Base-by-base conservation (phyloP, 495 filamentous ascomycete genomes). In the Collariella sp. region DNA sequence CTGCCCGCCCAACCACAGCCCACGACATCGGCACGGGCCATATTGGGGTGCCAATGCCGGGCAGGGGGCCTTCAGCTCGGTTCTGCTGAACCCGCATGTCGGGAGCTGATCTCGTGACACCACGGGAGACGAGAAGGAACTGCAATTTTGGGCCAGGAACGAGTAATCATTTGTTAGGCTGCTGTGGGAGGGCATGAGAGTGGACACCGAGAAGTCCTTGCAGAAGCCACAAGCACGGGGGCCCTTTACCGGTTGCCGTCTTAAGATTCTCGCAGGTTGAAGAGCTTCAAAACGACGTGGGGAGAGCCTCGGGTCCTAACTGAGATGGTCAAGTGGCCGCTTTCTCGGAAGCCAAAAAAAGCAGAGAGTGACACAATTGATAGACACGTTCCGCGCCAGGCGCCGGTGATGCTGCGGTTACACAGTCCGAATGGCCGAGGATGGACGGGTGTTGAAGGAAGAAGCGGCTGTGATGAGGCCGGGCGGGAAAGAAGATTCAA, bases 1-100 rank as follows among this genome's bases (percentile, higher is more conserved):
- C 39, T n/a, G 2, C 10, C 4, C 26, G 35, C 40, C 50, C 50
- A 52, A 52, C 39, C 50, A 53, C 33, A n/a, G 40, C 50, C 31
- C 22, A 23, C 23, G n/a, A 46, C 20, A 5, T 16, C 41, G 50
- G 50, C 50, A 53, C 33, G 50, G 50, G 24, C 50, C 33, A 36
- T 26, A 20, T 19, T 19, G 41, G 20, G 18, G 1, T 26, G 19
- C 2, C 7, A 26, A 13, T 26, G 16, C 31, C 19, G 26, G 22
- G 38, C 33, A 24, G 19, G 50, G 50, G 35, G 11, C 5, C 11
- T 39, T 35, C 18, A 52, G 50, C 39, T 44, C 29, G 23, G 36
- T 41, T 36, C 22, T 31, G 36, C 48, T 36, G 48, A 50, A 34
- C 26, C 9, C 16, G 33, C 49, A 51, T 34, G 49, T 18, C 35